phyloP scores from a whole-genome alignment of 2,329 filamentous ascomycete genomes.

The Phoma herbarum region DNA sequence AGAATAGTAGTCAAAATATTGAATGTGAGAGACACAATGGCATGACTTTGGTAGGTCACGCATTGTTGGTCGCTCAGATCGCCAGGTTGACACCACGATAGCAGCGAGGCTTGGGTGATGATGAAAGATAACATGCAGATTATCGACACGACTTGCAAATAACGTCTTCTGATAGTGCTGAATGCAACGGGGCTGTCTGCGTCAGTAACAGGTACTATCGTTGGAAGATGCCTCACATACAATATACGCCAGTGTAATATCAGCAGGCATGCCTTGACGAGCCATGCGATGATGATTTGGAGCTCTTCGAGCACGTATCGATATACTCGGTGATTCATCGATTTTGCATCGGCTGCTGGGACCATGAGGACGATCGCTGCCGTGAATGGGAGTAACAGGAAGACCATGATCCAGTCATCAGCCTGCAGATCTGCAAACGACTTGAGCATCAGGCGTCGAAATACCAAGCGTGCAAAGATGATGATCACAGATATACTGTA shows the following conservation, averaged over 20 bases:
- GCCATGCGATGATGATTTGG: slow-evolving; percentile 37
- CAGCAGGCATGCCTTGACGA: slow-evolving; percentile 41
- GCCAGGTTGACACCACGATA: slow-evolving; percentile 34
- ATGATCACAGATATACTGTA: slow-evolving; percentile 34
- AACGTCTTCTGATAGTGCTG: slow-evolving; percentile 21
- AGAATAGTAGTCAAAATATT: slow-evolving; percentile 28
- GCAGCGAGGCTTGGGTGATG: slow-evolving; percentile 29
- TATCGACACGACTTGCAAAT: slow-evolving; percentile 16
- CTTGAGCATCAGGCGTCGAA: slow-evolving; percentile 34
- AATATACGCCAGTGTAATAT: slow-evolving; percentile 43
- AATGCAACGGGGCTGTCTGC: slow-evolving; percentile 22
- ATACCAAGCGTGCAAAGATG: slow-evolving; percentile 35
- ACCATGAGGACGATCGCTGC: slow-evolving; percentile 31
- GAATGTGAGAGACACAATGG: slow-evolving; percentile 21
- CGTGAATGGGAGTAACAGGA: slow-evolving; percentile 36
- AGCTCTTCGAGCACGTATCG: slow-evolving; percentile 39
- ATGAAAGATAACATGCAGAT: slow-evolving; percentile 35
- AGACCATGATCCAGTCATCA: slow-evolving; percentile 43
- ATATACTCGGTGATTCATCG: slow-evolving; percentile 24
- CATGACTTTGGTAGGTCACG: slow-evolving; percentile 30
- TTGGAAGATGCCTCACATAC: slow-evolving; percentile 22
- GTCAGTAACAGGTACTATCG: slow-evolving; percentile 9
- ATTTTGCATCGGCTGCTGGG: slow-evolving; percentile 1
- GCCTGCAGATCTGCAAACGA: slow-evolving; percentile 34
- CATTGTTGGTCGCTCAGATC: slow-evolving; percentile 26